phyloP scores from a whole-genome alignment of 768 basidiomycete genomes.

The Boletus tomentosulus region DNA sequence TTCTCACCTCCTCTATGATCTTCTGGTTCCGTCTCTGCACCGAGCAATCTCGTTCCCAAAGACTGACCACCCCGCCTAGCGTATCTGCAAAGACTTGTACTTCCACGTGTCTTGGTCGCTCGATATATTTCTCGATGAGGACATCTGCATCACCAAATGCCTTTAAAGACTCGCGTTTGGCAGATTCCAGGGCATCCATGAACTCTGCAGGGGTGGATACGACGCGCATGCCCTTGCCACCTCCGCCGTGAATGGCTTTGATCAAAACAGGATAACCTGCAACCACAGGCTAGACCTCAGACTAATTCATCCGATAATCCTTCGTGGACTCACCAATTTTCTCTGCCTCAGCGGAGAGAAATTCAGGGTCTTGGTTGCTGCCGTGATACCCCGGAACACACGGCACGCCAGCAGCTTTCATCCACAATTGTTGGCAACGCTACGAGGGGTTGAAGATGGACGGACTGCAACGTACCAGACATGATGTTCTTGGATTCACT shows the following conservation, averaged over 20 bases:
- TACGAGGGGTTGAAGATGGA: neutral
- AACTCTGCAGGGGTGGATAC: constrained; percentile 69
- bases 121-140: constrained; percentile 85
- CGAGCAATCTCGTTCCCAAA: constrained; percentile 95
- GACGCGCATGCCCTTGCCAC: constrained; percentile 93
- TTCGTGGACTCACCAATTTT: constrained; percentile 50
- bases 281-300: neutral
- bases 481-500: constrained; percentile 97
- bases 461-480: constrained; percentile 47
- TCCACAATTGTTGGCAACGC: constrained; percentile 8
- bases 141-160: constrained; percentile 86
- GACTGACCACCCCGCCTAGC: constrained; percentile 74
- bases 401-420: constrained; percentile 77
- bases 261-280: constrained; percentile 87
- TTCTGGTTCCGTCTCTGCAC: constrained; percentile 93
- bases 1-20: constrained; percentile 80
- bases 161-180: constrained; percentile 84
- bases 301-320: neutral
- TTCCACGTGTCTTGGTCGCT: constrained; percentile 85
- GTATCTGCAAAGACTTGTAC: constrained; percentile 92
- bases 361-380: constrained; percentile 67
- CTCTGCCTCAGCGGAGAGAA: constrained; percentile 64
- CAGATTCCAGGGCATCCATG: constrained; percentile 75
- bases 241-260: constrained; percentile 95
- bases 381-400: constrained; percentile 96